phyloP scores from a whole-genome alignment of 2,329 filamentous ascomycete genomes.

The Allantophomopsis lycopodina region DNA sequence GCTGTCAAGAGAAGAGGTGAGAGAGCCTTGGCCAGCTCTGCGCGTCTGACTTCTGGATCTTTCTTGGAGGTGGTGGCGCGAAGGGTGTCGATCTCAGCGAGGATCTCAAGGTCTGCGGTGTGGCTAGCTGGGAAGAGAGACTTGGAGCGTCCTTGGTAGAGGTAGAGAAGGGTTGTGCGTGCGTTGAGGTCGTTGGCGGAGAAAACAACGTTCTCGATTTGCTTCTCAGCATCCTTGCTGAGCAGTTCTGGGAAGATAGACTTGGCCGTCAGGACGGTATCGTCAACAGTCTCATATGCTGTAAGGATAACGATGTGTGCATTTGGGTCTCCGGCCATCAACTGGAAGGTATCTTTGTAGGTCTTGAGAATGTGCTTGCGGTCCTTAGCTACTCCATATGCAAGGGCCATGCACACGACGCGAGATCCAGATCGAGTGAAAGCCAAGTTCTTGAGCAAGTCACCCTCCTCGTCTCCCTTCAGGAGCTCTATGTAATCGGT shows the following conservation, averaged over 20 bases:
- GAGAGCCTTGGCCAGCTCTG: conserved; percentile 62
- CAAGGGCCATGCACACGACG: conserved; percentile 68
- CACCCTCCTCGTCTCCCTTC: conserved; percentile 82
- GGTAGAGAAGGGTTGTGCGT: conserved; percentile 61
- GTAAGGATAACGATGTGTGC: conserved; percentile 74
- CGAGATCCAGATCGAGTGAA: conserved; percentile 85
- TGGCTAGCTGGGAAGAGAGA: conserved; percentile 48
- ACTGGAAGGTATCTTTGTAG: conserved; percentile 79
- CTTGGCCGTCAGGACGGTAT: conserved; percentile 80
- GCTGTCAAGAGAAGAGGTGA: conserved; percentile 64
- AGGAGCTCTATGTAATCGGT: conserved; percentile 81
- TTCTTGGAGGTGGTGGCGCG: conserved; percentile 86
- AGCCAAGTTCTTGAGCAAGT: conserved; percentile 86
- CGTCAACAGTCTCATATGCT: conserved; percentile 84
- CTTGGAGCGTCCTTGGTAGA: conserved; percentile 56
- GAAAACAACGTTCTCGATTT: conserved; percentile 49
- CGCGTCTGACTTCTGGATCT: conserved; percentile 59
- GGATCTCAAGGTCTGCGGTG: conserved; percentile 51
- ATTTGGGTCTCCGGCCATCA: conserved; percentile 68
- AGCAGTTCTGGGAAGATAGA: conserved; percentile 78
- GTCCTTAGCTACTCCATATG: conserved; percentile 82
- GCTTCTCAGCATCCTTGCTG: conserved; percentile 50
- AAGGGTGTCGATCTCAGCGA: conserved; percentile 67
- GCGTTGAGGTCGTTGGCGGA: conserved; percentile 53
- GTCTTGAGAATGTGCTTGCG: conserved; percentile 77